These are phyloP conservation scores for Paecilomyces niveus DNA, from an alignment of 2,329 filamentous ascomycete species.

Conservation along the genomic window DNA sequence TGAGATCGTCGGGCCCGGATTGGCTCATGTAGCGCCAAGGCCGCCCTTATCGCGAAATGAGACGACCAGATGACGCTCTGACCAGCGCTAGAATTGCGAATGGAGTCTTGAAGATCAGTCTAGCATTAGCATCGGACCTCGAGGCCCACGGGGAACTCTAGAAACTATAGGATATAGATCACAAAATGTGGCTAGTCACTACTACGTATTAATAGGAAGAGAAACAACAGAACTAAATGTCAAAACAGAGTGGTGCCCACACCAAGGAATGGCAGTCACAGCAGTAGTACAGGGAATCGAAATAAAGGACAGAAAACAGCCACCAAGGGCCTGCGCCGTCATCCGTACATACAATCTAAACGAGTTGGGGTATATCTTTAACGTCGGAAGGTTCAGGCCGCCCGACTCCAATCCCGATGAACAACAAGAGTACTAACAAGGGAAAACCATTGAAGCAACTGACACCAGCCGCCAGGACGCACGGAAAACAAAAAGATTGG, in stretches of 20 bases:
- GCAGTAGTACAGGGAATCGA: slow-evolving; percentile 16
- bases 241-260: neutral
- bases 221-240: neutral
- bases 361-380: neutral
- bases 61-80: neutral
- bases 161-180: neutral
- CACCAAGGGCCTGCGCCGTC: neutral
- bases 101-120: neutral
- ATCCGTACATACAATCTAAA: neutral
- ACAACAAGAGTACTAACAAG: neutral
- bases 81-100: neutral
- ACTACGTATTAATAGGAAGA: neutral
- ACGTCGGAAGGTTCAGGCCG: neutral
- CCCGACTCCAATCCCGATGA: neutral
- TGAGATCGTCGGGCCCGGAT: neutral
- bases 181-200: no score
- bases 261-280: neutral
- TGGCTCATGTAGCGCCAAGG: neutral
- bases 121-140: neutral
- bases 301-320: slow-evolving; percentile 12
- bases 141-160: neutral
- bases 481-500: slow-evolving; percentile 1
- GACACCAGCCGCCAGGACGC: neutral
- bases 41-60: neutral
- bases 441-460: no score